phyloP scores from a whole-genome alignment of 1,284 basidiomycete species.

The Trametes sp. region DNA sequence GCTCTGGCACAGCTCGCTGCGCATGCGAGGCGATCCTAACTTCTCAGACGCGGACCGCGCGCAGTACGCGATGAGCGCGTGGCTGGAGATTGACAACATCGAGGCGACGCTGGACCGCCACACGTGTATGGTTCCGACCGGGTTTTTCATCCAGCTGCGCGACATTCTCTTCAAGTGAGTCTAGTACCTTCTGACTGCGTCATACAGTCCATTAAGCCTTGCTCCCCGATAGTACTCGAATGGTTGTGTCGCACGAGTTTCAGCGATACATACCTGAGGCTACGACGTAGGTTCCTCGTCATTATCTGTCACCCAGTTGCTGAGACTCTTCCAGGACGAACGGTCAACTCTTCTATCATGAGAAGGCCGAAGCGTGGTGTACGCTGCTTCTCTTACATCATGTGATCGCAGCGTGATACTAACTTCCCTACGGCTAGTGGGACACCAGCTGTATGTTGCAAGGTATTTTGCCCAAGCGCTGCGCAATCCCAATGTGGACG shows the following conservation, averaged over 20 bases:
- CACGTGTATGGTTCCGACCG: conserved; percentile 68
- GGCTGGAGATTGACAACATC: conserved; percentile 73
- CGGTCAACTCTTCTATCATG: conserved; percentile 56
- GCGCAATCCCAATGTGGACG: conserved; percentile 52
- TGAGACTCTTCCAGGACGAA: background rate
- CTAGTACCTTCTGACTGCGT: background rate
- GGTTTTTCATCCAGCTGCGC: conserved; percentile 69
- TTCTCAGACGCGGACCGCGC: conserved; percentile 57
- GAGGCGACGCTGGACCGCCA: conserved; percentile 69
- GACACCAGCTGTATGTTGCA: conserved; percentile 61
- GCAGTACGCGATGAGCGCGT: conserved; percentile 68
- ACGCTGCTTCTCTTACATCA: conserved; percentile 42
- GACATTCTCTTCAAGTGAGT: conserved; percentile 79
- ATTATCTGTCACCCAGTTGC: too few relatives aligned
- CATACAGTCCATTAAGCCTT: background rate
- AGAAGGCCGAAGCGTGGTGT: conserved; percentile 78
- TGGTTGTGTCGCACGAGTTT: conserved; percentile 76
- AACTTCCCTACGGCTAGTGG: conserved; percentile 43
- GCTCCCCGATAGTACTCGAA: conserved; percentile 70
- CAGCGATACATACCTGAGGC: conserved; percentile 67
- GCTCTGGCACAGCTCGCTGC: conserved; percentile 71
- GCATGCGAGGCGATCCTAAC: conserved; percentile 55
- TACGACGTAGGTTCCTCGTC: conserved; percentile 53
- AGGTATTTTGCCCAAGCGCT: conserved; percentile 48
- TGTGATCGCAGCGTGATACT: background rate